A percentile compares a stretch with the other conserved stretches of the same genome.
Conservation (phyloP, 805 yeast genomes). For the Cyberlindnera veronae region DNA sequence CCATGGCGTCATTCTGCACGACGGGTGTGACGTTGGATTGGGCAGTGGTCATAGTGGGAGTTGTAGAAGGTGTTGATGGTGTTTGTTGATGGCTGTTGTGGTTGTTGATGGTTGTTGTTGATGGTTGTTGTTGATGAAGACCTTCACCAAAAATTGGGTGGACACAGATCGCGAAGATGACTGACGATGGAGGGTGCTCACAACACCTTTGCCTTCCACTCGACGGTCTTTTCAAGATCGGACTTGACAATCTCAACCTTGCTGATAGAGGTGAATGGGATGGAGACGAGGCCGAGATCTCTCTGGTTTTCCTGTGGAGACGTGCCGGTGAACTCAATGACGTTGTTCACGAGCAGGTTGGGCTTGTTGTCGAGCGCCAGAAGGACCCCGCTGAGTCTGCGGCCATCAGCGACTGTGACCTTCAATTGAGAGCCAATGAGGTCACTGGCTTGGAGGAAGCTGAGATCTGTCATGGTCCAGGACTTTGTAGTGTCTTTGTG, state of each 20-base stretch:
- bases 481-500: no score
- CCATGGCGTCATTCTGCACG: constrained; percentile 13
- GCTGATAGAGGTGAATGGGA: constrained; percentile 18
- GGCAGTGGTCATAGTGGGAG: constrained; percentile 16
- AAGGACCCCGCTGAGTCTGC: constrained; percentile 20
- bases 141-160: not conserved
- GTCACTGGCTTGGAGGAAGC: constrained; percentile 15
- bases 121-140: not conserved
- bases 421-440: constrained; percentile 19
- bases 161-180: not conserved
- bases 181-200: not conserved
- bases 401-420: constrained; percentile 17
- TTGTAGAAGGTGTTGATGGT: not conserved
- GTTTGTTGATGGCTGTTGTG: not conserved
- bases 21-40: constrained; percentile 23
- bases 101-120: not conserved
- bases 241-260: constrained; percentile 15
- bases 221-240: constrained; percentile 20
- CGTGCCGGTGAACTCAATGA: constrained; percentile 12
- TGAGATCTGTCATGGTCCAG: no score
- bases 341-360: constrained; percentile 23
- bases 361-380: constrained; percentile 29
- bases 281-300: constrained; percentile 25
- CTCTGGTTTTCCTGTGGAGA: not conserved
- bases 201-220: constrained; percentile 16